Evolutionary conservation across 352 stramenopile species (phyloP).

Genomic region (Globisporangium spinosum): DNA sequence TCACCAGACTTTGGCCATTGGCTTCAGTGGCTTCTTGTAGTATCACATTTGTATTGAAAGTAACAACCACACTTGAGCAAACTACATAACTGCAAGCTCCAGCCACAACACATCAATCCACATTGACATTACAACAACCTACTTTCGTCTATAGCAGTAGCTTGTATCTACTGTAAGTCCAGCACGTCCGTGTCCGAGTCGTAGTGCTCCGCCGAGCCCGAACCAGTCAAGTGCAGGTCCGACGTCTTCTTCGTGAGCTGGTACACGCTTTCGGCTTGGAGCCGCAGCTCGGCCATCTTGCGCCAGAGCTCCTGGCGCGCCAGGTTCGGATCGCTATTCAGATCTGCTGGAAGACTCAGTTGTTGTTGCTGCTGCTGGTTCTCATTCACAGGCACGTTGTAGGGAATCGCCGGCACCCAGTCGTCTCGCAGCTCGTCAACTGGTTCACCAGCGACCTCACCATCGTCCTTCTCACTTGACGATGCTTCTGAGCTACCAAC

Average conservation of each 20-base stretch:
- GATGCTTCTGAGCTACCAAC: neutral
- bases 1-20: too few relatives aligned
- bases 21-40: too few relatives aligned
- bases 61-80: neutral
- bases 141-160: neutral
- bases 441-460: neutral
- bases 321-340: neutral
- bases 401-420: slow-evolving; percentile 11
- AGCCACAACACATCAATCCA: neutral
- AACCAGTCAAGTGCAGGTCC: slow-evolving; percentile 4
- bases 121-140: neutral
- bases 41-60: neutral
- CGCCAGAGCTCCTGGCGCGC: slow-evolving; percentile 32
- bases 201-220: slow-evolving; percentile 6
- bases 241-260: slow-evolving; percentile 45
- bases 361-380: neutral
- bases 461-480: neutral
- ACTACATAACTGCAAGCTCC: neutral
- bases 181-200: slow-evolving; percentile 10
- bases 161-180: neutral
- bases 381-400: neutral
- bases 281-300: slow-evolving; percentile 53
- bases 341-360: neutral
- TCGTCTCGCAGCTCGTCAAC: neutral
- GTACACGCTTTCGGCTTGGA: slow-evolving; percentile 51